These are phyloP conservation scores for Cornus suecica DNA, from an alignment of 148 eudicot genomes.

Conservation along the genomic window DNA sequence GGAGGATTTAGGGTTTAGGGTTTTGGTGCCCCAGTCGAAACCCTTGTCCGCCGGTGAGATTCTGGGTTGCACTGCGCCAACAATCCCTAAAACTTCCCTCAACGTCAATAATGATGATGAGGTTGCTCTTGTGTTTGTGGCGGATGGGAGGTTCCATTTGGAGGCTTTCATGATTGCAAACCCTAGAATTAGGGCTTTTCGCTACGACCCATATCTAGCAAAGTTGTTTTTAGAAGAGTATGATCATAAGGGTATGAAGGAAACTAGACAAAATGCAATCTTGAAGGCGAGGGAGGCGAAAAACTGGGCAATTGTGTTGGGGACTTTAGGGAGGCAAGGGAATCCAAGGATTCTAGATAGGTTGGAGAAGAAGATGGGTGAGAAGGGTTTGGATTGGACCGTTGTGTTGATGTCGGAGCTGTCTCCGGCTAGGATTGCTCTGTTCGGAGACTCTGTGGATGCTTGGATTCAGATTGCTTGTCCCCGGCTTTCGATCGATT, in stretches of 20 bases:
- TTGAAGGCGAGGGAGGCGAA: conserved; percentile 63
- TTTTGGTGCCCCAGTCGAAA: conserved; percentile 79
- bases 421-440: conserved; percentile 63
- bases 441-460: conserved; percentile 84
- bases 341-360: conserved; percentile 76
- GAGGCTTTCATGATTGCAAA: conserved; percentile 97
- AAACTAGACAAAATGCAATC: conserved; percentile 61
- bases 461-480: conserved; percentile 98
- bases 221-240: conserved; percentile 86
- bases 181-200: conserved; percentile 64
- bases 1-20: conserved; percentile 79
- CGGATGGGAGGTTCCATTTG: conserved; percentile 95
- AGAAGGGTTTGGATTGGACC: conserved; percentile 63
- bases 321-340: conserved; percentile 94
- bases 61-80: conserved; percentile 86
- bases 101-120: conserved; percentile 29
- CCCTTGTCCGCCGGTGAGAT: conserved; percentile 96
- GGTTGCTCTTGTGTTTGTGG: conserved; percentile 66
- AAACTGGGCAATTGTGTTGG: conserved; percentile 86
- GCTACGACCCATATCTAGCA: conserved; percentile 92
- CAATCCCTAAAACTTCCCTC: conserved; percentile 22
- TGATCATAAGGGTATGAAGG: conserved; percentile 92
- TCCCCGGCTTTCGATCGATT: conserved; percentile 89
- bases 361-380: conserved; percentile 78
- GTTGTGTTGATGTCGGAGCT: conserved; percentile 86